Evolutionary conservation across 768 basidiomycete species (phyloP), one percentile per base, ranked within the genome.

Genomic region (Russula lepida): DNA sequence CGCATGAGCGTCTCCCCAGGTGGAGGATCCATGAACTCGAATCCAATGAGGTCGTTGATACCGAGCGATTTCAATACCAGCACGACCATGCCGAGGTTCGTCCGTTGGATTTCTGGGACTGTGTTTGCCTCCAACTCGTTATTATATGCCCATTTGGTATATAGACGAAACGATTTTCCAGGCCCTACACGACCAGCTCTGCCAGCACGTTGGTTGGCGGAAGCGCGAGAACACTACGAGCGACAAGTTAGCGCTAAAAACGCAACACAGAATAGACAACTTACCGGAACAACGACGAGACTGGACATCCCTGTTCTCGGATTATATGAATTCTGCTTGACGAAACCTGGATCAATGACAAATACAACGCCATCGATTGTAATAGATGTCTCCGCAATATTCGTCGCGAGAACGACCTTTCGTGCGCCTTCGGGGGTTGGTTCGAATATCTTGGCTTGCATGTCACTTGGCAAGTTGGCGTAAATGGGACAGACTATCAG

Each of bases 371-470:
- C 97, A 57, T 98, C 97, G 67, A 99, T 99, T 8, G 97, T 99
- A 71, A 99, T 99, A 6, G 92, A 95, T 4, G 97, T 99, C 74
- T 99, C 97, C n/a, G 97, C 97, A 65, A 99, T 98, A 70, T 99
- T 99, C 23, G 97, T 99, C 3, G 97, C 97, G 30, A 99, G 78
- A 21, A 99, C 97, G 50, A 99, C 95, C 75, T 99, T 99, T 59
- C 97, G 81, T 28, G 97, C 92, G 21, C 94, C 94, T 56, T 91
- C 89, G 1, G 95, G 97, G 5, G 97, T 99, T 0, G 97, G 95
- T 73, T 99, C 97, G 73, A 99, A 99, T 59, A 99, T 99, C 76
- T 98, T 97, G 39, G 94, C 89, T 72, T 99, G 97, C 95, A 99
- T 95, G 63, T 99, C 97, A 67, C 92, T 95, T 1, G 97, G 97